Evolutionary conservation across 208 protist genomes (phyloP).

Genomic region (Wallacemonas sp.): DNA sequence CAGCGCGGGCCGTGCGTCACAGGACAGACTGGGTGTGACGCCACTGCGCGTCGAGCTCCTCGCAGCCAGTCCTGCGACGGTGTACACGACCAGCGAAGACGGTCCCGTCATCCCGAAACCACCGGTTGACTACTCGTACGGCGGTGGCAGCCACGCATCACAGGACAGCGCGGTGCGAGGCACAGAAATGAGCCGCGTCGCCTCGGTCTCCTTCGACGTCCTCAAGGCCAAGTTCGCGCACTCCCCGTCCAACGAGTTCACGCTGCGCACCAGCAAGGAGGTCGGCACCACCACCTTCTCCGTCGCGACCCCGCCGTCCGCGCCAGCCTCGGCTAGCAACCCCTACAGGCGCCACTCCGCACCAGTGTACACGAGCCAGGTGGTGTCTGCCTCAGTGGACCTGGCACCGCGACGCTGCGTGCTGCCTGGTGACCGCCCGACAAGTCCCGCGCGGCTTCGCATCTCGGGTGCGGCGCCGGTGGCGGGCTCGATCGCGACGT

Average conservation of each 20-base stretch:
- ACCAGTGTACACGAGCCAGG: not conserved
- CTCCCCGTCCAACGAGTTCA: slow-evolving; percentile 13
- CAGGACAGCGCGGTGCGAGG: too few relatives aligned
- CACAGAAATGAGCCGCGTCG: slow-evolving; percentile 1
- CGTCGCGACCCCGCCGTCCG: not conserved
- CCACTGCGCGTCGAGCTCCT: slow-evolving; percentile 1
- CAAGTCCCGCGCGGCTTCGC: slow-evolving; percentile 5
- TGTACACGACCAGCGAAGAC: not conserved
- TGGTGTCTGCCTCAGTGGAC: not conserved
- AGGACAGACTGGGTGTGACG: not conserved
- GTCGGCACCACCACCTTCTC: slow-evolving; percentile 2
- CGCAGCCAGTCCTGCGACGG: slow-evolving; percentile 6
- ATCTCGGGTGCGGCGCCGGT: not conserved
- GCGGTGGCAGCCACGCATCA: too few relatives aligned
- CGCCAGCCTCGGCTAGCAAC: not conserved
- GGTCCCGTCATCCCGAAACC: not conserved
- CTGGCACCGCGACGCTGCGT: slow-evolving; percentile 4
- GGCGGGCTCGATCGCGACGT: slow-evolving; percentile 1
- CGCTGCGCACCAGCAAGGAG: slow-evolving; percentile 10
- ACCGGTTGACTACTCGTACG: not conserved
- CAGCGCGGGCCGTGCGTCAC: slow-evolving; percentile 3
- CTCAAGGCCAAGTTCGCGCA: slow-evolving; percentile 12
- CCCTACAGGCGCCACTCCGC: slow-evolving; percentile 8
- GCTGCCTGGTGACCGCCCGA: slow-evolving; percentile 5
- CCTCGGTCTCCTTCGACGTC: slow-evolving; percentile 10